A percentile compares a stretch with the other conserved stretches of the same genome.
phyloP scores from a whole-genome alignment of 192 early-diverging fungal genomes.

The Podila verticillata region DNA sequence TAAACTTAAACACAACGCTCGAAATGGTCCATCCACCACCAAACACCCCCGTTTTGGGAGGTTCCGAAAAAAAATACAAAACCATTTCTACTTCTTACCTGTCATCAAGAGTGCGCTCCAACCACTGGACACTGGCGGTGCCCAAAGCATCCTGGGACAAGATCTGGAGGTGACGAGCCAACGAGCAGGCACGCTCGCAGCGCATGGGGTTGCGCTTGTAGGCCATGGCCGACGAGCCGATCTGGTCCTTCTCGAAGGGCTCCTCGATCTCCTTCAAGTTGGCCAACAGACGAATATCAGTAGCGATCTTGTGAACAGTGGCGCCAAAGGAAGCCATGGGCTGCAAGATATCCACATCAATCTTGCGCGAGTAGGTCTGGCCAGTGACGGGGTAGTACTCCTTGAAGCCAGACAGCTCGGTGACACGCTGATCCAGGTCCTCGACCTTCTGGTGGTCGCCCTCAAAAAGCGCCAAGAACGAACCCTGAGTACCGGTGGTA shows the following conservation, averaged over 20 bases:
- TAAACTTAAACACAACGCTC: too few species aligned
- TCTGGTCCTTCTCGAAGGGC: conserved; percentile 99
- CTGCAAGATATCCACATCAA: conserved; percentile 91
- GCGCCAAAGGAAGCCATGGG: conserved; percentile 93
- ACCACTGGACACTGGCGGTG: conserved; percentile 95
- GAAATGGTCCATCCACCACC: neutral
- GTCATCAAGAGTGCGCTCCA: conserved; percentile 98
- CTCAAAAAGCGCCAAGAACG: conserved; percentile 94
- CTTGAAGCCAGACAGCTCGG: conserved; percentile 87
- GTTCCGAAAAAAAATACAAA: neutral
- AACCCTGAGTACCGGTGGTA: conserved; percentile 98
- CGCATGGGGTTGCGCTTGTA: conserved; percentile 99
- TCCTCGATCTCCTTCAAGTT: conserved; percentile 99
- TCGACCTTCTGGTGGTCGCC: conserved; percentile 96
- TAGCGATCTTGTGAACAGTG: conserved; percentile 96
- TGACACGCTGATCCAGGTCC: conserved; percentile 89
- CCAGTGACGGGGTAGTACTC: conserved; percentile 92
- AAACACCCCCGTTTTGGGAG: neutral
- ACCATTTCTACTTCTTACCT: conserved; percentile 53
- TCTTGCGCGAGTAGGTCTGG: conserved; percentile 98
- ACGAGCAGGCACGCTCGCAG: conserved; percentile 95
- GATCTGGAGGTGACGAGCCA: conserved; percentile 94
- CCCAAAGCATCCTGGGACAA: conserved; percentile 87
- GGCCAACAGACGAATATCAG: conserved; percentile 95
- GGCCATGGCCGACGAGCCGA: conserved; percentile 98